Base-by-base conservation (phyloP, 2,329 filamentous ascomycete genomes). In the Hysterium pulicare region DNA sequence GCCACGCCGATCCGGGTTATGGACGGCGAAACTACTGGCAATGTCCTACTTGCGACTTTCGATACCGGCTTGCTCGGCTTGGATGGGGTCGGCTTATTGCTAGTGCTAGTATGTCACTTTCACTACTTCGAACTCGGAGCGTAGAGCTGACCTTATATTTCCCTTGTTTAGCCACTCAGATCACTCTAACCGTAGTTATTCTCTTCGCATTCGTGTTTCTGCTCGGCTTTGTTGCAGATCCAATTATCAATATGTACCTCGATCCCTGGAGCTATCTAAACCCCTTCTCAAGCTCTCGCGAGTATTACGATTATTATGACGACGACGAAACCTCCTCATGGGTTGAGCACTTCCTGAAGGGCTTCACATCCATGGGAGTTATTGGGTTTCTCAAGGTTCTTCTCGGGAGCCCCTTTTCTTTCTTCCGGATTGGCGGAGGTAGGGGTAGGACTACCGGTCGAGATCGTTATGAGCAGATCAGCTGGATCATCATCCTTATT, bases 181-280 rank as follows among this genome's bases (percentile, higher is more conserved):
- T 88, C 22, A 61, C 70, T 1, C 71, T 97, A 54, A 96, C 91
- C 1, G 53, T 87, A 2, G 38, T 75, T 16, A 85, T 95, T 49
- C 78, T 96, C 50, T 44, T 89, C 26, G 48, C 83, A 33, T 77
- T 83, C 39, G 76, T 95, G 20, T 97, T 95, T 59, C 30, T 87
- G 1, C 80, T 97, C 42, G 93, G 93, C 32, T 97, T 96, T 58
- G 70, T 97, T 51, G 91, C 90, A 46, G 90, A 97, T 66, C 90
- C 90, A 1, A 88, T 97, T 46, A 84, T 97, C 64, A 87, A 90
- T 55, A 71, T 95, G 21, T 95, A 91, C 73, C 70, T 91, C 41
- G 89, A 95, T 59, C 90, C 90, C 0, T 69, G 69, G 50, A 59
- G 61, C 33, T 69, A 68, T 10, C 57, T 75, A 7, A 59, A 58